phyloP scores from a whole-genome alignment of 805 yeast genomes.

The Ogataea haglerorum region DNA sequence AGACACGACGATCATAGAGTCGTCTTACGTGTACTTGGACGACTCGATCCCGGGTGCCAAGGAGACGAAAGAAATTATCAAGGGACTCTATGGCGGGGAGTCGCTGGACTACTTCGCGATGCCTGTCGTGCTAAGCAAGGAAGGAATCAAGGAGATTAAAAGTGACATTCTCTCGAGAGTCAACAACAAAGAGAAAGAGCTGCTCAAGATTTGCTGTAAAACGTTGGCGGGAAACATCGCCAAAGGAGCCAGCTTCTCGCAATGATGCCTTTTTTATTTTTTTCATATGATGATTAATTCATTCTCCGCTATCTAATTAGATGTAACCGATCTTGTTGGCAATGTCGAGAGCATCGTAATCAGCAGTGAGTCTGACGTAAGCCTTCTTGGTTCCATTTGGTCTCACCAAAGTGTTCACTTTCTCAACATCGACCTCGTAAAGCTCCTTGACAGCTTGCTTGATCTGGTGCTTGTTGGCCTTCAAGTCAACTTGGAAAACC shows the following conservation, averaged over 20 bases:
- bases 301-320: slow-evolving; percentile 41
- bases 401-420: slow-evolving; percentile 95
- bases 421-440: slow-evolving; percentile 90
- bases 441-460: slow-evolving; percentile 97
- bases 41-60: slow-evolving; percentile 51
- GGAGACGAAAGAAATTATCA: slow-evolving; percentile 43
- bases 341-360: slow-evolving; percentile 98
- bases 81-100: slow-evolving; percentile 30
- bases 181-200: slow-evolving; percentile 50
- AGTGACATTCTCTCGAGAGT: slow-evolving; percentile 47
- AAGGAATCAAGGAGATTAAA: slow-evolving; percentile 58
- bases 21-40: slow-evolving; percentile 54
- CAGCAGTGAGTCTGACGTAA: slow-evolving; percentile 97
- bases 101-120: slow-evolving; percentile 51
- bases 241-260: slow-evolving; percentile 45
- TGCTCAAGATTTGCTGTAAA: slow-evolving; percentile 50
- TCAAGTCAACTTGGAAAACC: slow-evolving; percentile 96
- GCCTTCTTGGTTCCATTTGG: slow-evolving; percentile 99
- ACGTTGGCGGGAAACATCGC: slow-evolving; percentile 53
- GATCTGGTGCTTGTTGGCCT: slow-evolving; percentile 98
- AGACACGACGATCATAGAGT: slow-evolving; percentile 61
- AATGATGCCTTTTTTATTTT: slow-evolving; percentile 19
- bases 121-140: slow-evolving; percentile 53
- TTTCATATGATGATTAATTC: slow-evolving; percentile 11
- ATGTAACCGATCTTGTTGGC: slow-evolving; percentile 99